phyloP scores from a whole-genome alignment of 306 rosid genomes.

The Mimosa bimucronata region DNA sequence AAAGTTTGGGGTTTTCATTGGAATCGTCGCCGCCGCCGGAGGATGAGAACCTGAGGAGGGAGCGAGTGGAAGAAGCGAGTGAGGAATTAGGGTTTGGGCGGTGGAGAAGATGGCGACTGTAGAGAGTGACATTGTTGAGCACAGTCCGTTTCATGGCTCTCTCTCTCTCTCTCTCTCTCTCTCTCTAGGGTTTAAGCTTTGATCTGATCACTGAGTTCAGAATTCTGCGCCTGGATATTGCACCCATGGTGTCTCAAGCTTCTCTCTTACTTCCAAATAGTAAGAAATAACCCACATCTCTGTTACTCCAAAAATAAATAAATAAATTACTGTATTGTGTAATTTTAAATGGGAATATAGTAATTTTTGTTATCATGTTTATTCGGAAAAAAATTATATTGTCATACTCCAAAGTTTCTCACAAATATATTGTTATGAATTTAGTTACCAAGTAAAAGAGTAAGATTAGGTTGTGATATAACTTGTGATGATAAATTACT shows the following conservation, averaged over 20 bases:
- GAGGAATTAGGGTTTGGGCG: slow-evolving; percentile 9
- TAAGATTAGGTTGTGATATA: no score
- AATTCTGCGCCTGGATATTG: neutral
- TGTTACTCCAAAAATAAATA: neutral
- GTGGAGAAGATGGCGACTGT: slow-evolving; percentile 49
- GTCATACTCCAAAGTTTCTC: no score
- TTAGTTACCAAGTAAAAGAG: no score
- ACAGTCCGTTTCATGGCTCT: slow-evolving; percentile 44
- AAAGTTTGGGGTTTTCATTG: slow-evolving; percentile 23
- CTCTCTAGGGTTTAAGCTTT: slow-evolving; percentile 27
- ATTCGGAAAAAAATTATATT: no score
- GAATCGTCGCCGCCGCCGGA: slow-evolving; percentile 41
- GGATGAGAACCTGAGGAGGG: slow-evolving; percentile 54
- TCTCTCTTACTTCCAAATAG: neutral
- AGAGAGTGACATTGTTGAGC: slow-evolving; percentile 45
- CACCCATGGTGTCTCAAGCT: neutral
- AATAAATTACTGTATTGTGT: no score
- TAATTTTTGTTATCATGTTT: no score
- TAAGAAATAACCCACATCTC: no score
- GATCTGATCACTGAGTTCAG: neutral
- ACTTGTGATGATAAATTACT: no score
- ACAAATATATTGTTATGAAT: no score
- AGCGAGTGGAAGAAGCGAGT: slow-evolving; percentile 35
- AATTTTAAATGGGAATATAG: no score
- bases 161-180: no score